phyloP scores from a whole-genome alignment of 2,329 filamentous ascomycete species.

The Fusarium sp. region DNA sequence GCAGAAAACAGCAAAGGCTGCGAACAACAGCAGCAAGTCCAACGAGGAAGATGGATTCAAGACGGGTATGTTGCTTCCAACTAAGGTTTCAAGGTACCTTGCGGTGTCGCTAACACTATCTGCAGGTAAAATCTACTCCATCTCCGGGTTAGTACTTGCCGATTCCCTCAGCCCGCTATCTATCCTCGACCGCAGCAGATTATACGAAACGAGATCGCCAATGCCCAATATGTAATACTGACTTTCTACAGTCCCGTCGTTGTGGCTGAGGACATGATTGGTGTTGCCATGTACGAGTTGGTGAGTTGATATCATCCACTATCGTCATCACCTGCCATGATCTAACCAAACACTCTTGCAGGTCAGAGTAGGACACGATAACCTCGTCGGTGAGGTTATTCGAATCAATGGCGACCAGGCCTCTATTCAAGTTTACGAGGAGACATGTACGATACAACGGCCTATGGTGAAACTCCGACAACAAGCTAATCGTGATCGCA shows the following conservation, averaged over 20 bases:
- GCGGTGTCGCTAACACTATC: slow-evolving; percentile 41
- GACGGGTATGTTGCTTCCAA: slow-evolving; percentile 51
- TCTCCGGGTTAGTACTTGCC: slow-evolving; percentile 65
- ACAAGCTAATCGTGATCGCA: slow-evolving; percentile 51
- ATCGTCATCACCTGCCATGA: slow-evolving; percentile 3
- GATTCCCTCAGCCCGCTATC: background rate
- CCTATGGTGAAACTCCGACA: slow-evolving; percentile 2
- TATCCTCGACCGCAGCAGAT: slow-evolving; percentile 2
- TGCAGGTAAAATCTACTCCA: slow-evolving; percentile 70
- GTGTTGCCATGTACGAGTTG: slow-evolving; percentile 99
- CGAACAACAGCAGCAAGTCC: slow-evolving; percentile 45
- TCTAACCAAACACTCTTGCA: slow-evolving; percentile 49
- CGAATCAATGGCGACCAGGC: slow-evolving; percentile 95
- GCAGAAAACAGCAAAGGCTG: slow-evolving; percentile 41
- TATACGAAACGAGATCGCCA: slow-evolving; percentile 4
- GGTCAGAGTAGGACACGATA: slow-evolving; percentile 92
- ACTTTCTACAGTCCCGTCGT: slow-evolving; percentile 79
- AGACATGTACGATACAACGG: slow-evolving; percentile 82
- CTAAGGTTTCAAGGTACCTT: slow-evolving; percentile 19
- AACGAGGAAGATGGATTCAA: slow-evolving; percentile 52
- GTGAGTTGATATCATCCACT: slow-evolving; percentile 60
- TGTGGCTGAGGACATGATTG: slow-evolving; percentile 97
- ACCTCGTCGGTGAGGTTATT: slow-evolving; percentile 96
- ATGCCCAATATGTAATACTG: slow-evolving; percentile 41
- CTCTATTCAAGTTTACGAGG: slow-evolving; percentile 98